Base-by-base conservation (phyloP, 495 filamentous ascomycete genomes). In the Penicillium roqueforti region DNA sequence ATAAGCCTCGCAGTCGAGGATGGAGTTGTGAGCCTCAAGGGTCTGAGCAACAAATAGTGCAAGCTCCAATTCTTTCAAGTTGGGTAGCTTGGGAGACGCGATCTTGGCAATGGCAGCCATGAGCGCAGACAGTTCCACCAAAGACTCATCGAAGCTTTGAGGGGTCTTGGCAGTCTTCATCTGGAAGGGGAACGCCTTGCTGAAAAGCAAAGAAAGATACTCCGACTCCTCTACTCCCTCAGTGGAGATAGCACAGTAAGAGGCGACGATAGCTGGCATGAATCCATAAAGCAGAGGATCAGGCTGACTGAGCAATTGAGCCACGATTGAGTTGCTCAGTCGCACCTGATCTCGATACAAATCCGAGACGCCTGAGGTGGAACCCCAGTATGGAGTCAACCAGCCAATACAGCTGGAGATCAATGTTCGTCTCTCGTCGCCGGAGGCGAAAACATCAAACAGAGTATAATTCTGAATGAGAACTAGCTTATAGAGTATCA, bases 301-400 rank as follows among this genome's bases (percentile, higher is more conserved):
- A 7, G 91, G 81, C 57, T 88, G 83, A 23, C 83, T 79, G 44
- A 91, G 77, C 65, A 97, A 86, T 51, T 85, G 87, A 3, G 93
- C 87, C 18, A 97, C 81, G 43, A 97, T 88, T 1, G 92, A 90
- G 66, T 89, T 93, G 65, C 89, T 92, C 19, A 98, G 75, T 6
- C 93, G 88, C 14, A 97, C 88, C 72, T 98, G 93, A 16, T 96
- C 89, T 55, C 84, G 87, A 80, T 89, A 99, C 64, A 95, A 91
- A 10, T 88, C 83, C 4, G 84, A 91, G 2, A 93, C 83, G 29
- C 82, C 75, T 1, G 80, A 76, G 6, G 78, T 82, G 47, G 81
- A 81, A 29, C 93, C 93, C 93, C 93, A 99, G 70, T 97, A 90
- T 7, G 92, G 92, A 2, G 85, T 87, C 59, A 99, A 80, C 93